Evolutionary conservation across 2,329 filamentous ascomycete species (phyloP).

Genomic region (Monosporascus sp.): DNA sequence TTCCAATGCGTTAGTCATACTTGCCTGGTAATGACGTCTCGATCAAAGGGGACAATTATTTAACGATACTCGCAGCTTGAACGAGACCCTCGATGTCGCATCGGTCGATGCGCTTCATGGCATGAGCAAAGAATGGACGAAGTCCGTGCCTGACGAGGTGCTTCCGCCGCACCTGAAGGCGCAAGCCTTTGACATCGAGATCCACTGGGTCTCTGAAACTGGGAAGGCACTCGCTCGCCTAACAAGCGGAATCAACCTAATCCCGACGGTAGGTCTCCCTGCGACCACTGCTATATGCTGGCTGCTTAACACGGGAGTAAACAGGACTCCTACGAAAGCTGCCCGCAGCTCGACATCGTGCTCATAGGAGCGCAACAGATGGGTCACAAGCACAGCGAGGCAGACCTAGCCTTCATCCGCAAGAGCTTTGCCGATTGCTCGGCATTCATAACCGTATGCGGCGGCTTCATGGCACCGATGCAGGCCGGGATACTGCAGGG

Average conservation of each 20-base stretch:
- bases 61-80: slow-evolving; percentile 17
- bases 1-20: slow-evolving; percentile 17
- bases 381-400: slow-evolving; percentile 24
- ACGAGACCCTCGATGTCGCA: slow-evolving; percentile 31
- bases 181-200: slow-evolving; percentile 23
- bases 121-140: slow-evolving; percentile 12
- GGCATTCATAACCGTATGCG: slow-evolving; percentile 37
- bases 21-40: background rate
- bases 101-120: slow-evolving; percentile 26
- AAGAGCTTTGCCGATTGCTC: slow-evolving; percentile 28
- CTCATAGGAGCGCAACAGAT: slow-evolving; percentile 33
- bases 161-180: slow-evolving; percentile 8
- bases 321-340: slow-evolving; percentile 35
- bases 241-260: slow-evolving; percentile 22
- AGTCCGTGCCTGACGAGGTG: slow-evolving; percentile 10
- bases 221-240: slow-evolving; percentile 12
- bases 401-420: slow-evolving; percentile 32
- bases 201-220: slow-evolving; percentile 31
- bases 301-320: background rate
- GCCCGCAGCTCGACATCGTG: slow-evolving; percentile 35
- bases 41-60: background rate
- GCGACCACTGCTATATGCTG: background rate
- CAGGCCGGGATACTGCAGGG: slow-evolving; percentile 31
- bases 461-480: slow-evolving; percentile 27
- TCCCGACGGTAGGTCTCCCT: slow-evolving; percentile 22